phyloP scores from a whole-genome alignment of 148 eudicot genomes.

The Vaccinium corymbosum region DNA sequence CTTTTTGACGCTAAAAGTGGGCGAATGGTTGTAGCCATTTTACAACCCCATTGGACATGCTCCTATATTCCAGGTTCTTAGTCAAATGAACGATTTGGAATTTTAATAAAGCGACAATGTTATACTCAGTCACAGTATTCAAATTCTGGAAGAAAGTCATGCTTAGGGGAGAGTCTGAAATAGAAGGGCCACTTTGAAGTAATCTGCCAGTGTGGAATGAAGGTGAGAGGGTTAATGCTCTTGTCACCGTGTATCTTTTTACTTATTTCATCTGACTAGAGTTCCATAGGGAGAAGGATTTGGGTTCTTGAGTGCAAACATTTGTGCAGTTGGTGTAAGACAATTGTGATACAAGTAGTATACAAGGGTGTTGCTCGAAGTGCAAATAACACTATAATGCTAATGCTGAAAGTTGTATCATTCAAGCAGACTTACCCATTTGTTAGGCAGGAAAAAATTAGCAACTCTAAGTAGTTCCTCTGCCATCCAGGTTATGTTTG shows the following conservation, averaged over 20 bases:
- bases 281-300: not conserved
- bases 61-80: not conserved
- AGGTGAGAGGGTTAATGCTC: not conserved
- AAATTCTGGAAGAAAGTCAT: not conserved
- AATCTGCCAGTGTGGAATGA: not conserved
- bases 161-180: not conserved
- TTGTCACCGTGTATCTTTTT: not conserved
- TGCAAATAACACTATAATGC: not conserved
- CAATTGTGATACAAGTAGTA: slow-evolving; percentile 2
- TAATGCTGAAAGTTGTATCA: slow-evolving; percentile 1
- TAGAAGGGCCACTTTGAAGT: slow-evolving; percentile 1
- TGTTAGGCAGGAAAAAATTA: slow-evolving; percentile 49
- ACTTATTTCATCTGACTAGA: not conserved
- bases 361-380: not conserved
- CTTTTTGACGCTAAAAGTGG: no score
- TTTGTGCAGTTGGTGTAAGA: not conserved
- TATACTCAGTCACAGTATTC: not conserved
- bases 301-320: slow-evolving; percentile 3
- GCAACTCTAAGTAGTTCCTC: slow-evolving; percentile 57
- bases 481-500: slow-evolving; percentile 54
- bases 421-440: slow-evolving; percentile 44
- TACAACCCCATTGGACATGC: no score
- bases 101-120: not conserved
- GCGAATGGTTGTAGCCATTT: no score
- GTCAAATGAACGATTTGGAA: not conserved